Base-by-base conservation (phyloP, 805 yeast genomes). In the Zygosaccharomyces bisporus region DNA sequence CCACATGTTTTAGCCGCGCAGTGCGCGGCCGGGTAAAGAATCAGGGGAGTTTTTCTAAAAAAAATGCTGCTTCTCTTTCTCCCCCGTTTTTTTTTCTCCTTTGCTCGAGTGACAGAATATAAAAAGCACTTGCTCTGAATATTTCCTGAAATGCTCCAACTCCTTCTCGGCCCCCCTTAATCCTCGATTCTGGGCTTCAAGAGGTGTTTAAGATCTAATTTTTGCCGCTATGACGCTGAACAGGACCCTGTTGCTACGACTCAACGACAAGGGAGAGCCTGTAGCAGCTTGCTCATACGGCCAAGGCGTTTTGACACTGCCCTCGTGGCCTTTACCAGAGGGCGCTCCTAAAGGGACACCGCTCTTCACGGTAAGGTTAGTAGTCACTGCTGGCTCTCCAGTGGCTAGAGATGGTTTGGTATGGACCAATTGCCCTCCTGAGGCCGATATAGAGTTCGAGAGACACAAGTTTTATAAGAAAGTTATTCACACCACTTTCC, bases 301-400 rank as follows among this genome's bases (percentile, higher is more conserved):
- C 5, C 58, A 63, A 18, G 74, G 74, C 23, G 73, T 70, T 3
- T 45, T 67, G 17, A 68, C 70, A 20, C 50, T 70, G 6, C 74
- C 74, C 0, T 61, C 71, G 0, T 45, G 66, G 10, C 73, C 73
- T 1, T 45, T 58, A 12, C 74, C 77, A 0, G 48, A 55, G 1
- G 50, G 51, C 24, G 64, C 63, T 45, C 54, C 65, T 16, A 41
- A 52, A 7, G 77, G 75, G 3, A 75, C 75, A 40, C 69, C 71
- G 3, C 55, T 80, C 24, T 77, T 62, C 54, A 67, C 65, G 6
- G 68, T 91, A 40, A 72, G 80, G 34, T 70, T 91, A 47, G 75
- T 76, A 43, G 67, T 91, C 46, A 79, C 82, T 29, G 93, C 96
- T 2, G 86, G 95, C 8, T 75, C 91, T 5, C 74, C 77, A 12